These are phyloP conservation scores for Nitzschia inconspicua DNA, from an alignment of 108 stramenopile species.

Conservation along the genomic window DNA sequence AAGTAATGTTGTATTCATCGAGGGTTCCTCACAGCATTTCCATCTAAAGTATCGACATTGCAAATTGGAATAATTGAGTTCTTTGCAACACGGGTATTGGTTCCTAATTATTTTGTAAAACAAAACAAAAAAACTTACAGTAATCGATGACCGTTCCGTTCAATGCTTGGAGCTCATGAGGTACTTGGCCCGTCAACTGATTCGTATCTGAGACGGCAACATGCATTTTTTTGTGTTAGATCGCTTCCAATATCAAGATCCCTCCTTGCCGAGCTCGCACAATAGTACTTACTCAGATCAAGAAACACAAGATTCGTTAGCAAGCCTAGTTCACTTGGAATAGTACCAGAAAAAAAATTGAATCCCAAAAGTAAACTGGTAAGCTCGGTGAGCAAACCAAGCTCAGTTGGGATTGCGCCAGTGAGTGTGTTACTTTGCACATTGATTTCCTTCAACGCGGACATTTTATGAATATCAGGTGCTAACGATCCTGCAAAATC, in stretches of 20 bases:
- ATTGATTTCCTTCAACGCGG: neutral
- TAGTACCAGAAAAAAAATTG: slow-evolving; percentile 14
- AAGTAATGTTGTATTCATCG: no score
- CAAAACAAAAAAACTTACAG: no score
- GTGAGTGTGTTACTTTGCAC: slow-evolving; percentile 1
- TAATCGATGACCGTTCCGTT: slow-evolving; percentile 1
- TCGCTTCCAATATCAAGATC: neutral
- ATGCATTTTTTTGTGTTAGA: neutral
- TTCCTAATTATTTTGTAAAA: no score
- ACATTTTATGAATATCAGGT: neutral
- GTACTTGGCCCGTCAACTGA: slow-evolving; percentile 11
- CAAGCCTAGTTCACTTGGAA: slow-evolving; percentile 19
- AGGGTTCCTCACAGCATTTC: no score
- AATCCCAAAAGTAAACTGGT: slow-evolving; percentile 1
- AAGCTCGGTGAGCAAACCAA: slow-evolving; percentile 16
- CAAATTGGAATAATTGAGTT: no score
- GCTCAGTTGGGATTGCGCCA: slow-evolving; percentile 25
- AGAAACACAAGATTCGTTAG: slow-evolving; percentile 7
- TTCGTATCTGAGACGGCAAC: slow-evolving; percentile 10
- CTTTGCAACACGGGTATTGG: no score
- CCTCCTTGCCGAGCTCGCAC: neutral
- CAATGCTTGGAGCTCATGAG: slow-evolving; percentile 9
- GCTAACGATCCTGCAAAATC: slow-evolving; percentile 6
- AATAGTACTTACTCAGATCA: slow-evolving; percentile 12
- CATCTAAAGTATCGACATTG: no score